A percentile compares a stretch with the other conserved stretches of the same genome.
Evolutionary conservation across 73 alveolate species (phyloP).

Genomic region (Stentor roeselii): DNA sequence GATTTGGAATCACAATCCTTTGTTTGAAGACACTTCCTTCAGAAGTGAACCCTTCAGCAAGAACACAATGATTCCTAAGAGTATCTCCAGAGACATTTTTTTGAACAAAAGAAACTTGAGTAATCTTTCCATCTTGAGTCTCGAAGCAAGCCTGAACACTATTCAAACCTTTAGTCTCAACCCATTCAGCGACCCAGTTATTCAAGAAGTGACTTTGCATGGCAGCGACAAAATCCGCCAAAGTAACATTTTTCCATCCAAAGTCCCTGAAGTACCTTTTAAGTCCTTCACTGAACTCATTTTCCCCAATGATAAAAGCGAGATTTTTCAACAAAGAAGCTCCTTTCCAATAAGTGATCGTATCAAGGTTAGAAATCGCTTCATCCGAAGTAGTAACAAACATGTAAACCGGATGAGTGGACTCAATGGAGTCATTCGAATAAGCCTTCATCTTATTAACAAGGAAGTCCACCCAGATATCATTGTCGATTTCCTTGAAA

Average conservation of each 20-base stretch:
- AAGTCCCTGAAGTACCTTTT: slow-evolving; percentile 72
- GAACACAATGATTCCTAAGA: not conserved
- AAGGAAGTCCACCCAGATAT: slow-evolving; percentile 71
- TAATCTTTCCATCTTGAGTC: not conserved
- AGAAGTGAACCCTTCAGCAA: not conserved
- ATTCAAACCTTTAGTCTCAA: not conserved
- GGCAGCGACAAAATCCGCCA: slow-evolving; percentile 85
- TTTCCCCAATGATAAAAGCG: slow-evolving; percentile 81
- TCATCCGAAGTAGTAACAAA: slow-evolving; percentile 75
- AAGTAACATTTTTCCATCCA: slow-evolving; percentile 79
- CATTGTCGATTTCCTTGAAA: not conserved
- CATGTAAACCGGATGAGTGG: slow-evolving; percentile 90
- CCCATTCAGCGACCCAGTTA: slow-evolving; percentile 48
- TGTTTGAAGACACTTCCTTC: slow-evolving; percentile 22
- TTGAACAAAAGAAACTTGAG: not conserved
- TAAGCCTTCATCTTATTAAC: slow-evolving; percentile 78
- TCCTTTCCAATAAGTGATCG: slow-evolving; percentile 96
- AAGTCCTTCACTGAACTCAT: slow-evolving; percentile 79
- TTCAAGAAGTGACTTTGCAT: slow-evolving; percentile 54
- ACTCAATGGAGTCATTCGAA: slow-evolving; percentile 70
- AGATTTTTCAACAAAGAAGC: slow-evolving; percentile 83
- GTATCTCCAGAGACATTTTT: not conserved
- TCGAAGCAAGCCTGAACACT: not conserved
- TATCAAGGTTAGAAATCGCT: slow-evolving; percentile 88
- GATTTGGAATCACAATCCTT: not conserved